These are phyloP conservation scores for Volvox africanus DNA, from an alignment of 139 green algal genomes.

Conservation along the genomic window DNA sequence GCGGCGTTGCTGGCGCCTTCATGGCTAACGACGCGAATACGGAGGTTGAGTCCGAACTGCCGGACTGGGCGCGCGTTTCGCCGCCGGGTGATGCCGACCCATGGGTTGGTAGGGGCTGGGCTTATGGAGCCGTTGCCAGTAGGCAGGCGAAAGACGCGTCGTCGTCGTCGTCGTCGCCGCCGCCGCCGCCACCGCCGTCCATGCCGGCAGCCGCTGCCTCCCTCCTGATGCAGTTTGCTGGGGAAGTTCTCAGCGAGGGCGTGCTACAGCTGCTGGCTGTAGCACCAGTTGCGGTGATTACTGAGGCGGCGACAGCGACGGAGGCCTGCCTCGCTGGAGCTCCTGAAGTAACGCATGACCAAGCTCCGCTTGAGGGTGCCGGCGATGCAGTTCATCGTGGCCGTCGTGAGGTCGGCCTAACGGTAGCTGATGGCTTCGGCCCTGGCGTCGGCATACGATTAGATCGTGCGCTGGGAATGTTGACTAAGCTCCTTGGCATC, in stretches of 20 bases:
- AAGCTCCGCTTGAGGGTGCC: too few relatives aligned
- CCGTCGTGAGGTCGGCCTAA: neutral
- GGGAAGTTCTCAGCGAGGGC: neutral
- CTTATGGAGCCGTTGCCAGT: neutral
- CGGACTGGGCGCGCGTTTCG: neutral
- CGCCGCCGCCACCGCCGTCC: neutral
- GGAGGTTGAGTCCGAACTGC: neutral
- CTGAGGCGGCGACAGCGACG: neutral
- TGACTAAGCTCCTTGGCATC: slow-evolving; percentile 5
- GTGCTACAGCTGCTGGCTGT: slow-evolving; percentile 16
- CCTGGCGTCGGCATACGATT: neutral
- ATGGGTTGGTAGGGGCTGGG: neutral
- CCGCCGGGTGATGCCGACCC: neutral
- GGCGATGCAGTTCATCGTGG: neutral
- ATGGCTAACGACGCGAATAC: neutral
- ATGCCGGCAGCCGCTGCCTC: neutral
- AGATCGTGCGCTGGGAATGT: neutral
- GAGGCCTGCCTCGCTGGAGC: too few relatives aligned
- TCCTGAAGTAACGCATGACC: too few relatives aligned
- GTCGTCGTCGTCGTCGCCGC: too few relatives aligned
- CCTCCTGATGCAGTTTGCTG: neutral
- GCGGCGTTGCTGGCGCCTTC: neutral
- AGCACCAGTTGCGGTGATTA: neutral
- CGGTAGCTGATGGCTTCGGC: neutral
- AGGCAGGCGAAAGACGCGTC: too few relatives aligned